Percentiles rank a stretch among this genome's conserved stretches.
Evolutionary conservation across 768 basidiomycete species (phyloP).

Genomic region (Hydnomerulius pinastri): DNA sequence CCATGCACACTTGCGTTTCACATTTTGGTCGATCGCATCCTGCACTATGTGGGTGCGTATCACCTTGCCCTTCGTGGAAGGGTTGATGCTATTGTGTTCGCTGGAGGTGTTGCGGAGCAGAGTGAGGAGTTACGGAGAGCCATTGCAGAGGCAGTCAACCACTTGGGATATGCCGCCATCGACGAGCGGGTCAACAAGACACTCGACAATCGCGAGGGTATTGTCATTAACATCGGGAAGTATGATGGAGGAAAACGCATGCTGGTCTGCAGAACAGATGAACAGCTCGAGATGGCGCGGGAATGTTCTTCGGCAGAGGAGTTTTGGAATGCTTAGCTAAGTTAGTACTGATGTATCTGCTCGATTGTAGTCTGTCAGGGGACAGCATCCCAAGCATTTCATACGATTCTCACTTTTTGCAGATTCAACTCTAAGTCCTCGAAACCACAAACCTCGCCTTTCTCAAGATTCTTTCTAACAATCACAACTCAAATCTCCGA

Average conservation of each 20-base stretch:
- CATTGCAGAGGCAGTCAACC: slow-evolving; percentile 52
- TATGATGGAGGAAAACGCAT: slow-evolving; percentile 35
- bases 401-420: too few species aligned
- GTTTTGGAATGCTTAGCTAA: slow-evolving; percentile 16
- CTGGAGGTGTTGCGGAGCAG: slow-evolving; percentile 87
- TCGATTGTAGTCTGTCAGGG: too few species aligned
- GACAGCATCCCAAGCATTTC: too few species aligned
- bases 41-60: slow-evolving; percentile 74
- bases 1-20: slow-evolving; percentile 67
- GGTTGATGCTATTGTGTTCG: slow-evolving; percentile 82
- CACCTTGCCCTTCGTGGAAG: slow-evolving; percentile 66
- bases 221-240: slow-evolving; percentile 50
- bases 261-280: slow-evolving; percentile 68
- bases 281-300: slow-evolving; percentile 56
- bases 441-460: too few species aligned
- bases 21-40: slow-evolving; percentile 75
- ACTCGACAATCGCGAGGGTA: slow-evolving; percentile 37
- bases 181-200: slow-evolving; percentile 48
- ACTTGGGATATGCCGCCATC: slow-evolving; percentile 61
- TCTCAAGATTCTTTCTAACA: too few species aligned
- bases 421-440: too few species aligned
- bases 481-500: too few species aligned
- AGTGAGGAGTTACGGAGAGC: slow-evolving; percentile 60
- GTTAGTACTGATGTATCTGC: too few species aligned
- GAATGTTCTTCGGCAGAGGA: slow-evolving; percentile 31